These are phyloP conservation scores for Thraustochytrium striatum DNA, from an alignment of 352 stramenopile genomes.

Conservation along the genomic window DNA sequence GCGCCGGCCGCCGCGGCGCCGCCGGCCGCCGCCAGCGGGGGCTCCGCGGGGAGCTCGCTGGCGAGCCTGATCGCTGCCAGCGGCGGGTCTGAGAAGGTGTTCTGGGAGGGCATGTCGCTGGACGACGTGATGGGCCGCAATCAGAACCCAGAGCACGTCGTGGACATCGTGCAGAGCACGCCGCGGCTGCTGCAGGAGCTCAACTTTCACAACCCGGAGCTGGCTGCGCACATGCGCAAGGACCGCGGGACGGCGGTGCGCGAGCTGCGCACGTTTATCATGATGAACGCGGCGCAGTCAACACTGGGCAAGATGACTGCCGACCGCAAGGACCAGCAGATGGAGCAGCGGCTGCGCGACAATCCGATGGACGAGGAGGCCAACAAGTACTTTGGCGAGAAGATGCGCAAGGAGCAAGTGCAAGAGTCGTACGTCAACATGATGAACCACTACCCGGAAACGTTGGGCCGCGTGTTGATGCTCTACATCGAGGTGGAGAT, in stretches of 20 bases:
- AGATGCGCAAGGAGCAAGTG: slow-evolving; percentile 59
- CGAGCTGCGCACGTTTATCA: slow-evolving; percentile 54
- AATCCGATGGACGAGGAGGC: slow-evolving; percentile 65
- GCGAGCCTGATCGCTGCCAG: slow-evolving; percentile 22
- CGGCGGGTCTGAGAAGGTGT: slow-evolving; percentile 49
- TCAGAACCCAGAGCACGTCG: slow-evolving; percentile 58
- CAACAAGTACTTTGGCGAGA: slow-evolving; percentile 64
- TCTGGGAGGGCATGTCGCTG: slow-evolving; percentile 63
- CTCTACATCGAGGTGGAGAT: slow-evolving; percentile 65
- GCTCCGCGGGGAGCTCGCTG: slow-evolving; percentile 49
- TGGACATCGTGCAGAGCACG: slow-evolving; percentile 53
- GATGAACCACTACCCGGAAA: slow-evolving; percentile 63
- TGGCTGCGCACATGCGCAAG: slow-evolving; percentile 58
- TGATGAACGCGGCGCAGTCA: slow-evolving; percentile 51
- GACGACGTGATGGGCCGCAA: slow-evolving; percentile 61
- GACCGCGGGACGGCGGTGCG: slow-evolving; percentile 59
- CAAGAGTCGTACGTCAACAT: slow-evolving; percentile 62
- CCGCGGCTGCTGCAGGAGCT: slow-evolving; percentile 64
- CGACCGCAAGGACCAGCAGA: slow-evolving; percentile 55
- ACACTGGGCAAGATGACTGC: slow-evolving; percentile 52
- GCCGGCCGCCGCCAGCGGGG: background rate
- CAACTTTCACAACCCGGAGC: slow-evolving; percentile 60
- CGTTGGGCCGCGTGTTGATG: slow-evolving; percentile 77
- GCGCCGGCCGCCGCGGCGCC: background rate
- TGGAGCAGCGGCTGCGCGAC: slow-evolving; percentile 54